These are phyloP conservation scores for Trebouxia sp. DNA, from an alignment of 139 green algal species.

Conservation along the genomic window DNA sequence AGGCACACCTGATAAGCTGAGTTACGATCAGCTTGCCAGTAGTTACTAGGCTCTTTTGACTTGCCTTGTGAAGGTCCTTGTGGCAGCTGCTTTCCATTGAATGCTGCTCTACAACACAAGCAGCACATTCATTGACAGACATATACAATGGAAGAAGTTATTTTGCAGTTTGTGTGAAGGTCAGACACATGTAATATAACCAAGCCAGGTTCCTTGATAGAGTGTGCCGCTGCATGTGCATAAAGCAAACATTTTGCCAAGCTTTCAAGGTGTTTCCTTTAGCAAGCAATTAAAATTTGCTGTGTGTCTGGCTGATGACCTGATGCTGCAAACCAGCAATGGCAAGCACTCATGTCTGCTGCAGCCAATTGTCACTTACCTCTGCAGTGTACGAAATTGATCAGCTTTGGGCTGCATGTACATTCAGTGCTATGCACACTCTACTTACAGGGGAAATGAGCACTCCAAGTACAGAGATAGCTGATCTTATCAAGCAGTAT, in stretches of 20 bases:
- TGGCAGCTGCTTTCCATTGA: not conserved
- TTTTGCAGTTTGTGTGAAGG: not conserved
- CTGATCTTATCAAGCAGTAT: too few relatives aligned
- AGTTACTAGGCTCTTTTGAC: not conserved
- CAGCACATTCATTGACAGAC: not conserved
- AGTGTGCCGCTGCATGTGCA: conserved; percentile 8
- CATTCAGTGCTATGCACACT: not conserved
- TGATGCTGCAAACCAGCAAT: not conserved
- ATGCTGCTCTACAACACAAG: conserved; percentile 9
- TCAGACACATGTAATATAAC: not conserved
- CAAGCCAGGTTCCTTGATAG: conserved; percentile 6
- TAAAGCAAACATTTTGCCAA: not conserved
- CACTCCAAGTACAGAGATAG: not conserved
- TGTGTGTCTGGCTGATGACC: not conserved
- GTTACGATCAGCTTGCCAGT: not conserved
- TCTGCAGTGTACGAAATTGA: conserved; percentile 18
- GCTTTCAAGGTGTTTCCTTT: not conserved
- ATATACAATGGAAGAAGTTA: not conserved
- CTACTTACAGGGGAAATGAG: not conserved
- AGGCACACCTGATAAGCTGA: not conserved
- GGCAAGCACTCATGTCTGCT: not conserved
- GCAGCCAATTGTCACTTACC: not conserved
- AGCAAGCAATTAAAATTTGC: not conserved
- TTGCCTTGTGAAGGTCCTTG: conserved; percentile 7
- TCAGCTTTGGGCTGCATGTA: not conserved